Base-by-base conservation (phyloP, 768 basidiomycete species). In the Kwoniella sp. region DNA sequence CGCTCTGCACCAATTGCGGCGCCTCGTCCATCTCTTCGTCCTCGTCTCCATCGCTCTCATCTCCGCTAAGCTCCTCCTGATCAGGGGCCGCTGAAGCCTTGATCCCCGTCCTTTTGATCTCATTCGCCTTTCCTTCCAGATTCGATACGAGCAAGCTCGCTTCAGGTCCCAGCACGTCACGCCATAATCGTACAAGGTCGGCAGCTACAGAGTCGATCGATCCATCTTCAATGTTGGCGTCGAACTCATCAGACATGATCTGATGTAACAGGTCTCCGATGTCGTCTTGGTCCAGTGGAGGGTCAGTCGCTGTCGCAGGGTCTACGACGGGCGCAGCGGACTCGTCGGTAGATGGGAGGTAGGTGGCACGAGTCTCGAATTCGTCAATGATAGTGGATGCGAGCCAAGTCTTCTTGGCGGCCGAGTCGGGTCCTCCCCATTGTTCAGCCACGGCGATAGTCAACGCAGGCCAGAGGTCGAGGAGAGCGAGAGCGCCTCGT, bases 231-330 rank as follows among this genome's bases (percentile, higher is more conserved):
- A 97, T 81, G 12, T 84, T 81, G 15, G 86, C 85, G 22, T 92
- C 91, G 72, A 91, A 97, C 74, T 96, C 94, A 70, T 96, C 91
- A 8, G 83, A 83, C 84, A 96, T 87, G 51, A 90, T 85, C 73
- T 95, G 91, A 13, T 90, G 82, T 15, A 98, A 83, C 67, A 89
- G 82, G 56, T 90, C 87, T 72, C 91, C 91, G 65, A 98, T 81
- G 70, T 94, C 91, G 70, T 86, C 83, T 25, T 84, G 85, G 71
- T 94, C 92, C 0, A 85, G 55, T 30, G 71, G 70, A 22, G 67
- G 84, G 8, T 75, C 65, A 17, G 68, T 57, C n/a, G 72, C 65
- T 36, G 63, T 58, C 25, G 59, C 29, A 9, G 71, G 70, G 46
- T 70, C 65, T 30, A 70, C 54, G 2, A 55, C 29, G n/a, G 56